Percentiles rank a stretch among this genome's conserved stretches.
phyloP scores from a whole-genome alignment of 2,329 filamentous ascomycete genomes.

The Alternaria postmessia region DNA sequence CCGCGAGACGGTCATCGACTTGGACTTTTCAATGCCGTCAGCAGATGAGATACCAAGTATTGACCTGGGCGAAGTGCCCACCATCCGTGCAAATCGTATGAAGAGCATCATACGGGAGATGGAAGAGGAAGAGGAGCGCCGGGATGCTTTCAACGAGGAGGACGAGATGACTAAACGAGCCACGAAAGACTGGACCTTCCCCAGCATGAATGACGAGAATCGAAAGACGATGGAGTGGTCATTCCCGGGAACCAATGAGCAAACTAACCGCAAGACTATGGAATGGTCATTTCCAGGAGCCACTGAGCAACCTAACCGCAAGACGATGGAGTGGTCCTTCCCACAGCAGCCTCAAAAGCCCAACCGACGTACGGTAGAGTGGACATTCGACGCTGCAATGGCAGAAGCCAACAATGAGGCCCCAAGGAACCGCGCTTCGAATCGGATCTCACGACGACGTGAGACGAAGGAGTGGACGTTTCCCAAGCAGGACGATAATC shows the following conservation, averaged over 20 bases:
- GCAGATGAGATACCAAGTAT: slow-evolving; percentile 50
- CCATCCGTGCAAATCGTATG: slow-evolving; percentile 64
- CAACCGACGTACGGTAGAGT: slow-evolving; percentile 57
- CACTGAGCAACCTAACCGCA: slow-evolving; percentile 46
- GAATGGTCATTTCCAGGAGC: slow-evolving; percentile 56
- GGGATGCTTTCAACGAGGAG: slow-evolving; percentile 37
- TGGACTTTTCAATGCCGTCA: slow-evolving; percentile 61
- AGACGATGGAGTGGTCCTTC: slow-evolving; percentile 65
- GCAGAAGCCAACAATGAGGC: slow-evolving; percentile 48
- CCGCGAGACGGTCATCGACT: slow-evolving; percentile 64
- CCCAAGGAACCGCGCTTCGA: slow-evolving; percentile 40
- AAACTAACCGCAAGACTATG: slow-evolving; percentile 53
- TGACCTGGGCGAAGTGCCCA: slow-evolving; percentile 60
- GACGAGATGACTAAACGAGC: slow-evolving; percentile 47
- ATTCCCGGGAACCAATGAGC: slow-evolving; percentile 50
- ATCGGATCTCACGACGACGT: slow-evolving; percentile 42
- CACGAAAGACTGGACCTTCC: slow-evolving; percentile 65
- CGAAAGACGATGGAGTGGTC: slow-evolving; percentile 65
- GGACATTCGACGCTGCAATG: slow-evolving; percentile 59
- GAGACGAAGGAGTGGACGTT: slow-evolving; percentile 45
- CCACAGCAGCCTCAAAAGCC: slow-evolving; percentile 40
- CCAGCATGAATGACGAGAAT: slow-evolving; percentile 52
- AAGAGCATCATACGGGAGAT: slow-evolving; percentile 56
- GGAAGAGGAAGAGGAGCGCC: slow-evolving; percentile 53
- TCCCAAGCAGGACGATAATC: slow-evolving; percentile 35